These are phyloP conservation scores for Colletotrichum magnum DNA, from an alignment of 2,329 filamentous ascomycete species.

Conservation along the genomic window DNA sequence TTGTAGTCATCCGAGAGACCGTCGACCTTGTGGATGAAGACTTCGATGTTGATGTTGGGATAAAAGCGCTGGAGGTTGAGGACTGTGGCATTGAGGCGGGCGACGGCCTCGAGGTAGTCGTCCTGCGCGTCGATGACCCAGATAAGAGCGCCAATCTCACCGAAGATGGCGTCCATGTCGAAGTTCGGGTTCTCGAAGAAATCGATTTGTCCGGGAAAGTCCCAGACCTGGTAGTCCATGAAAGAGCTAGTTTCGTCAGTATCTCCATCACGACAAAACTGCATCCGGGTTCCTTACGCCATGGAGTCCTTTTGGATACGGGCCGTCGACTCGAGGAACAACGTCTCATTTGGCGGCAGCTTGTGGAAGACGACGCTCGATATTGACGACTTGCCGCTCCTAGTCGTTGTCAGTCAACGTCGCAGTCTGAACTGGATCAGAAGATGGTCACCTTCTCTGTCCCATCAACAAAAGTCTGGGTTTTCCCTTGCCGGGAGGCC, in stretches of 20 bases:
- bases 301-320: conserved; percentile 95
- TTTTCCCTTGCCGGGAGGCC: conserved; percentile 73
- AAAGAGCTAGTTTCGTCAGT: conserved; percentile 77
- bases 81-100: conserved; percentile 89
- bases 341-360: conserved; percentile 92
- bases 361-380: conserved; percentile 99
- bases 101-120: conserved; percentile 94
- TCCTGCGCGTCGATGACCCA: conserved; percentile 99
- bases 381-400: conserved; percentile 98
- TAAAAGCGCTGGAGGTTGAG: conserved; percentile 90
- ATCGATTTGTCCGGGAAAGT: conserved; percentile 95
- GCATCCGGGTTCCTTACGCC: conserved; percentile 73
- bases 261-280: neutral
- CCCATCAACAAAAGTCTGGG: conserved; percentile 95
- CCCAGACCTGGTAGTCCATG: conserved; percentile 99
- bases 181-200: conserved; percentile 89
- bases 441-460: conserved; percentile 80
- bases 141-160: conserved; percentile 92
- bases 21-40: conserved; percentile 99
- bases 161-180: conserved; percentile 94
- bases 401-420: conserved; percentile 53
- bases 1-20: conserved; percentile 98
- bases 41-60: conserved; percentile 95
- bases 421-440: too few relatives aligned
- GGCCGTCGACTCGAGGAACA: conserved; percentile 96